Evolutionary conservation across 768 basidiomycete genomes (phyloP).

Genomic region (Kwoniella dendrophila): DNA sequence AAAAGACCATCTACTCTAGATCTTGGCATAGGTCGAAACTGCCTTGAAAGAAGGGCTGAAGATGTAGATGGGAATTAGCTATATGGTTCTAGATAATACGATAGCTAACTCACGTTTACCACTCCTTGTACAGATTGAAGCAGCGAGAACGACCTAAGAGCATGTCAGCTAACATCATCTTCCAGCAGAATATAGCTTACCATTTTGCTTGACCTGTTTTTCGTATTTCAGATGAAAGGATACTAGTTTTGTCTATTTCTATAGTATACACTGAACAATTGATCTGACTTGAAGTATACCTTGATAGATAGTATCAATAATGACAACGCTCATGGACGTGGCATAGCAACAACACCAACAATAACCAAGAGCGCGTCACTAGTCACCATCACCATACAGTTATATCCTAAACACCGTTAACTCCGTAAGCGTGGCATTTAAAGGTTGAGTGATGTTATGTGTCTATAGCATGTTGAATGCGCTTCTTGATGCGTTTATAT

Average conservation of each 20-base stretch:
- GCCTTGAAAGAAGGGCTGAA: slow-evolving; percentile 89
- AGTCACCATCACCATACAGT: not conserved
- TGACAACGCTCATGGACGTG: slow-evolving; percentile 16
- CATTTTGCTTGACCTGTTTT: slow-evolving; percentile 15
- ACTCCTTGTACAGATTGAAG: slow-evolving; percentile 52
- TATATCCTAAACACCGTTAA: slow-evolving; percentile 10
- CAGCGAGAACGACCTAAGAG: slow-evolving; percentile 53
- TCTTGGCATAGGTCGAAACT: slow-evolving; percentile 83
- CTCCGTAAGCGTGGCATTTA: slow-evolving; percentile 9
- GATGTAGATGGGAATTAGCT: slow-evolving; percentile 15
- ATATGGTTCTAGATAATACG: slow-evolving; percentile 6
- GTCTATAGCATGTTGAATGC: not conserved
- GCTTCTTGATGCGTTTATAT: not conserved
- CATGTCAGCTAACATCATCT: not conserved
- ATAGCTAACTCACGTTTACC: slow-evolving; percentile 52
- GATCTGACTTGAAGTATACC: not conserved
- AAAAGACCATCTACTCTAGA: slow-evolving; percentile 92
- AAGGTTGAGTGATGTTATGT: not conserved
- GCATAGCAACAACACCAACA: too few relatives aligned
- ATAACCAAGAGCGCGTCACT: slow-evolving; percentile 16
- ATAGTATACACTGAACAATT: not conserved
- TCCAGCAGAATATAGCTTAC: slow-evolving; percentile 11
- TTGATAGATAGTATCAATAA: not conserved
- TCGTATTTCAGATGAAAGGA: not conserved
- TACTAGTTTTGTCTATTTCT: not conserved